Evolutionary conservation across 768 basidiomycete genomes (phyloP), one percentile per base, ranked within the genome.

Genomic region (Inosperma sp.): DNA sequence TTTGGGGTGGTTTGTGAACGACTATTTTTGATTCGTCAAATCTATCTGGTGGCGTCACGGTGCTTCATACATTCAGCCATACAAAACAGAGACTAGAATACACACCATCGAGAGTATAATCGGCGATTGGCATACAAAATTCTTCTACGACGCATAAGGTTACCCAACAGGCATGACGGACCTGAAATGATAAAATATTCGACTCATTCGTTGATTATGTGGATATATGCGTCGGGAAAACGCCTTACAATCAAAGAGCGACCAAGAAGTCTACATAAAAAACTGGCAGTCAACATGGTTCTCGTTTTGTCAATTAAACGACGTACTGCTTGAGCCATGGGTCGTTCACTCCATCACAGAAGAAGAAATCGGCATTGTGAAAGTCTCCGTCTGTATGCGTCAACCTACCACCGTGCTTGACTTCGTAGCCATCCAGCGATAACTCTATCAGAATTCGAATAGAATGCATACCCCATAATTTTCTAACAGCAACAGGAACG

Each of bases 81-180:
- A n/a, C 48, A 9, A 12, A 16, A 33, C 48, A 40, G 13, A 4
- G n/a, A 23, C 16, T n/a, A 9, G 9, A 36, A 17, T 46, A 57
- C 56, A 1, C 30, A 71, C 72, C 65, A 36, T 73, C 72, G 12
- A 74, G 61, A 1, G 67, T 71, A 49, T 68, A 74, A 4, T 62
- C 50, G 3, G 64, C 68, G 25, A 72, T 61, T 8, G 72, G 72
- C 65, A 74, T 68, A 5, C 61, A 33, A 41, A 72, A 71, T 12
- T 65, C 52, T 44, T 69, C 65, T 25, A 51, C 25, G 12, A 67
- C 56, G 42, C 69, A 74, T 46, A 60, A 52, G n/a, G 60, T 50
- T 12, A 74, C 65, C 72, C 72, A 74, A 8, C 51, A 51, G 4
- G 67, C 66, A 51, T 74, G 68, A 21, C 71, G 68, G 34, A 72